Conservation (phyloP, 108 stramenopile species). For the Epithemia pelagica region DNA sequence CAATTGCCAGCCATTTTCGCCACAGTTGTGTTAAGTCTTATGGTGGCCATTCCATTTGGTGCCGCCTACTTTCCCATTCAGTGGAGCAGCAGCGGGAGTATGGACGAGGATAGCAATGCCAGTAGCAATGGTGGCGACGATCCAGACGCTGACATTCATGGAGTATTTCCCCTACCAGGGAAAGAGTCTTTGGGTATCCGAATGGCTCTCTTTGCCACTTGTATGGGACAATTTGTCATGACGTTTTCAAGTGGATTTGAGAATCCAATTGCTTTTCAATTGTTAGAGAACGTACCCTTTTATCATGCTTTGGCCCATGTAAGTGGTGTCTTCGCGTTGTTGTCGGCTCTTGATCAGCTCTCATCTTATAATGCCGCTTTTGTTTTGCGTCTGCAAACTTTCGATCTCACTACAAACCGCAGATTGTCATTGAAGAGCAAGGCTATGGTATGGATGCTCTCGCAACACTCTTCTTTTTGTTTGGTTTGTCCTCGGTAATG, state of each 20-base stretch:
- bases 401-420: too few relatives aligned
- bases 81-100: conserved; percentile 29
- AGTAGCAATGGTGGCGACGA: too few relatives aligned
- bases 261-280: conserved; percentile 63
- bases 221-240: conserved; percentile 54
- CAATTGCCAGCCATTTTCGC: conserved; percentile 4
- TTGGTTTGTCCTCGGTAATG: conserved; percentile 57
- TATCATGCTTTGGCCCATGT: conserved; percentile 49
- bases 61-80: conserved; percentile 60
- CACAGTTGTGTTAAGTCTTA: conserved; percentile 36
- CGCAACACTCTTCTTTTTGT: conserved; percentile 69
- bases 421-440: conserved; percentile 47
- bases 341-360: too few relatives aligned
- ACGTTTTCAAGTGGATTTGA: conserved; percentile 53
- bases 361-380: too few relatives aligned
- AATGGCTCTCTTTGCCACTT: conserved; percentile 71
- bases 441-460: conserved; percentile 57
- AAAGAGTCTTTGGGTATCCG: conserved; percentile 77
- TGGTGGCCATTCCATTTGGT: conserved; percentile 74
- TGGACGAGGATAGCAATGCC: background rate
- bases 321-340: too few relatives aligned
- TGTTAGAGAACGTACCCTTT: conserved; percentile 87
- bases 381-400: too few relatives aligned
- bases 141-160: conserved; percentile 13
- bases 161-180: conserved; percentile 44